Evolutionary conservation across 495 filamentous ascomycete genomes (phyloP), one percentile per base, ranked within the genome.

Genomic region (Astrocystis sublimbata): DNA sequence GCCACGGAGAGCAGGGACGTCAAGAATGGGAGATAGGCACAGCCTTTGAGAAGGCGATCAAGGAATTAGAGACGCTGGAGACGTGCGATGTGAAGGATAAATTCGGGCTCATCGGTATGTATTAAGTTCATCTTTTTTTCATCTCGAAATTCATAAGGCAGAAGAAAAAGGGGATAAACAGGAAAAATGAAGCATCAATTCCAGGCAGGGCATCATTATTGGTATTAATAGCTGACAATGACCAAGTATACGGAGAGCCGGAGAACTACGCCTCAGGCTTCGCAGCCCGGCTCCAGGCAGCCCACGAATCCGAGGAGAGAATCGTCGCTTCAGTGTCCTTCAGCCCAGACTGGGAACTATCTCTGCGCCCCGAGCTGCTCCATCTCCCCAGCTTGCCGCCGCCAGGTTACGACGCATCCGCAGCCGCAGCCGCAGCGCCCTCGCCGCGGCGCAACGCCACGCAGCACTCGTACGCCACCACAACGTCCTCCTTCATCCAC

Each of bases 401-500:
- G 2, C 36, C 35, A 9, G n/a, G n/a, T n/a, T n/a, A n/a, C n/a
- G n/a, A n/a, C n/a, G n/a, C n/a, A n/a, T n/a, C n/a, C n/a, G 41
- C 57, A 3, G 31, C 36, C 24, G 5, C 1, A 1, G 3, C 28
- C 47, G 46, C 23, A 2, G 9, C 46, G 23, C 5, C 42, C 19
- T 17, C 46, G 13, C n/a, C 60, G 12, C 52, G 30, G 13, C n/a
- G 36, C 19, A 45, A 52, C 17, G 38, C 45, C 10, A 17, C 24
- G 10, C 28, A 58, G 1, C 53, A 78, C 55, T 41, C 51, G 30
- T 84, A 84, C 60, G 66, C 75, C 0, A 28, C 38, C 4, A 68
- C 66, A 0, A 49, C 41, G 6, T 49, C 62, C 59, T 60, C 70
- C 41, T 83, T 82, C 66, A 62, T 72, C 23, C 62, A 81, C 23